A percentile compares a stretch with the other conserved stretches of the same genome.
phyloP scores from a whole-genome alignment of 257 asterid species.

The Solanum clarkiae region DNA sequence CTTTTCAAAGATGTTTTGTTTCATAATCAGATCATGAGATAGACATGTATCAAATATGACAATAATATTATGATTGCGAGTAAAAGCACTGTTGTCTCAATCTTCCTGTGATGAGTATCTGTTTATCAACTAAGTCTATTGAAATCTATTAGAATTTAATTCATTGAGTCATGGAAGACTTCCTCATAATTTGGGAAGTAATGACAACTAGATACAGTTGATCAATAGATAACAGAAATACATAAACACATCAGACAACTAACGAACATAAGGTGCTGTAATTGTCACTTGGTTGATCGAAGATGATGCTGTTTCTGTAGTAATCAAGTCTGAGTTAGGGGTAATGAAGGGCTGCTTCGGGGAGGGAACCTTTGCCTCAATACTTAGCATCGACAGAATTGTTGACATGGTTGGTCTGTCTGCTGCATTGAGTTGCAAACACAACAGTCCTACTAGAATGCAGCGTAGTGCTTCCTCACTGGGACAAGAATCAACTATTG shows the following conservation, averaged over 20 bases:
- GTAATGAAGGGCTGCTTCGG: constrained; percentile 16
- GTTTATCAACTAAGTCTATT: not conserved
- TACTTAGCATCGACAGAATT: constrained; percentile 9
- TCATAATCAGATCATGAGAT: not conserved
- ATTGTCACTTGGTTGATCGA: constrained; percentile 8
- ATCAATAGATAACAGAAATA: not conserved
- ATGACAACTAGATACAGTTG: not conserved
- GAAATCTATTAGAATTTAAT: not conserved
- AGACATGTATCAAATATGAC: not conserved
- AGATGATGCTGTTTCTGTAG: not conserved
- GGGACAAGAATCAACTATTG: not conserved
- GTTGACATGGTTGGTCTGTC: constrained; percentile 13
- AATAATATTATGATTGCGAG: not conserved
- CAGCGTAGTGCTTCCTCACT: constrained; percentile 8
- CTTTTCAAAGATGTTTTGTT: not conserved
- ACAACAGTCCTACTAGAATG: constrained; percentile 18
- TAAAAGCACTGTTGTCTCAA: not conserved
- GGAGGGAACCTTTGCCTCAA: not conserved
- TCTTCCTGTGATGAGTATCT: not conserved
- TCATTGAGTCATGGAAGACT: not conserved
- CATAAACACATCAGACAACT: not conserved
- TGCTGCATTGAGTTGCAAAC: constrained; percentile 16
- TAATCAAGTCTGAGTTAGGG: not conserved
- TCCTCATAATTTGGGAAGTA: not conserved
- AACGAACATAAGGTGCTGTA: not conserved